A percentile compares a stretch with the other conserved stretches of the same genome.
Conservation (phyloP, 169 alveolate genomes). For the Amoebophrya sp. region DNA sequence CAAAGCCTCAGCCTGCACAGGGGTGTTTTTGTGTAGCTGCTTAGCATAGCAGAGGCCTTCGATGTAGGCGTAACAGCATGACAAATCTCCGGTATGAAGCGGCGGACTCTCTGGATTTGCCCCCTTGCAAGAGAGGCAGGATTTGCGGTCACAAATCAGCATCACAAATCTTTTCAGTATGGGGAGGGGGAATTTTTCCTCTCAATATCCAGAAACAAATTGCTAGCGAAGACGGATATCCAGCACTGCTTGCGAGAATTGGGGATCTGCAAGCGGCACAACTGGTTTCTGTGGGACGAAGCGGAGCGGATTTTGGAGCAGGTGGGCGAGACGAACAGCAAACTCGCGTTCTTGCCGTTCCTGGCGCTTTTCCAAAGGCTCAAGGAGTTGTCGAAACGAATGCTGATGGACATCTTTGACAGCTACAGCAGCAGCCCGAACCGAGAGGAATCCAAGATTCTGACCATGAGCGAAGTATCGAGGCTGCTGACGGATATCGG, state of each 20-base stretch:
- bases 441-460: background rate
- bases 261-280: background rate
- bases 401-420: background rate
- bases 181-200: no score
- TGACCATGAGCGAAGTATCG: background rate
- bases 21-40: no score
- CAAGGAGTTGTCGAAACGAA: background rate
- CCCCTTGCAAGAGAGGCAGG: no score
- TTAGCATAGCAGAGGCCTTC: no score
- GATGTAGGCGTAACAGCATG: no score
- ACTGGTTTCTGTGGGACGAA: background rate
- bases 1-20: no score
- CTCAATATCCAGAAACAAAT: background rate
- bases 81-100: no score
- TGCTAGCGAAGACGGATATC: background rate
- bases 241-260: background rate
- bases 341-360: background rate
- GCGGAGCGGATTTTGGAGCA: background rate
- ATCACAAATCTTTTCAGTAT: no score
- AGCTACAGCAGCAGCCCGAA: no score
- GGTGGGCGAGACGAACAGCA: background rate
- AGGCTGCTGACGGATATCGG: background rate
- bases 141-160: no score
- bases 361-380: background rate
- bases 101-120: no score